phyloP scores from a whole-genome alignment of 2,329 filamentous ascomycete species.

The Epichloe sp. region DNA sequence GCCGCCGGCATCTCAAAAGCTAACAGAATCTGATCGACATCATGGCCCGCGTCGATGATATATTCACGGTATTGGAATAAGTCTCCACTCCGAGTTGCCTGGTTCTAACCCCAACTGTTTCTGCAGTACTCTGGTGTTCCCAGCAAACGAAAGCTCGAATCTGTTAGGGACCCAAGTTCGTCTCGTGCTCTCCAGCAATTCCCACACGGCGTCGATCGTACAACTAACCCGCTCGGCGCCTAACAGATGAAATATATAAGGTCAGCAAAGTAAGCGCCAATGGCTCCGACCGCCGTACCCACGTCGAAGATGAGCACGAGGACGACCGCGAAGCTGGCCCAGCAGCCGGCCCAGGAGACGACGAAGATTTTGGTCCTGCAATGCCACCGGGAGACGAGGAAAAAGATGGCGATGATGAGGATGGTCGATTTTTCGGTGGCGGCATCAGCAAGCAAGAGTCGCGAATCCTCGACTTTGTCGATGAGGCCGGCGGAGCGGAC shows the following conservation, averaged over 20 bases:
- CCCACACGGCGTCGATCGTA: background rate
- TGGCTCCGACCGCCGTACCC: conserved; percentile 30
- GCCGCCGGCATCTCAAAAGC: background rate
- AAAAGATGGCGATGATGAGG: conserved; percentile 59
- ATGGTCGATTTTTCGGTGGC: conserved; percentile 89
- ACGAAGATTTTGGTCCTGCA: conserved; percentile 35
- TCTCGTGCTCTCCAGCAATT: conserved; percentile 3
- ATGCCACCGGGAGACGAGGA: conserved; percentile 38
- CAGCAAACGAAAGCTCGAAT: conserved; percentile 52
- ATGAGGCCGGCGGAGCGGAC: conserved; percentile 30
- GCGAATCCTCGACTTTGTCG: conserved; percentile 78
- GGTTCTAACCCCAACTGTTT: background rate
- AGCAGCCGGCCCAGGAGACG: conserved; percentile 31
- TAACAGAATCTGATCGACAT: background rate
- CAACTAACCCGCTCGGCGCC: background rate
- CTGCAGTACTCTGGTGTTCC: conserved; percentile 29
- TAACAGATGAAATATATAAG: conserved; percentile 49
- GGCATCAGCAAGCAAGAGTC: conserved; percentile 73
- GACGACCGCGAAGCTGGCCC: conserved; percentile 34
- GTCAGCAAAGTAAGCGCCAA: conserved; percentile 39
- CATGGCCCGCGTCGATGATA: conserved; percentile 46
- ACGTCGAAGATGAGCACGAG: conserved; percentile 25
- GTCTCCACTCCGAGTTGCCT: background rate
- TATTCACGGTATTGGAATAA: conserved; percentile 34
- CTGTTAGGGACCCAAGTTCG: conserved; percentile 49